Evolutionary conservation across 805 yeast species (phyloP).

Genomic region (Candida nanaspora): DNA sequence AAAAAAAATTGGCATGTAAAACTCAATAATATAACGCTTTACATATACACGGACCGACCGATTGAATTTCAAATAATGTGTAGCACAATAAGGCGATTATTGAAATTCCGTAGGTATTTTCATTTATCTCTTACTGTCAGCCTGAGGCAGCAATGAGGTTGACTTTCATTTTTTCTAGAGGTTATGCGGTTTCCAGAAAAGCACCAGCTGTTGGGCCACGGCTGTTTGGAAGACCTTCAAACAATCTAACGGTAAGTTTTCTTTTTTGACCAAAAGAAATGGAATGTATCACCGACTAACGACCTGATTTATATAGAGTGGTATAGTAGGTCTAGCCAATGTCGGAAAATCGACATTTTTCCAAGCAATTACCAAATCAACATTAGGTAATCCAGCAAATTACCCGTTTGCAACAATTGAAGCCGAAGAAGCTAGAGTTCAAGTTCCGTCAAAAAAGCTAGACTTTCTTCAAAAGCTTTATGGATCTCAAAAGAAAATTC

Average conservation of each 20-base stretch:
- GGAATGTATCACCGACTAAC: too few relatives aligned
- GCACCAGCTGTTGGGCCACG: slow-evolving; percentile 3
- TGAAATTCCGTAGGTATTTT: too few relatives aligned
- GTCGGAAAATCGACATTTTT: slow-evolving; percentile 56
- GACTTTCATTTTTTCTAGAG: neutral
- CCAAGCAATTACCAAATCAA: slow-evolving; percentile 54
- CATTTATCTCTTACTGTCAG: too few relatives aligned
- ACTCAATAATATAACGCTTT: too few relatives aligned
- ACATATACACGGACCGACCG: too few relatives aligned
- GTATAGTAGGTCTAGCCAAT: slow-evolving; percentile 59
- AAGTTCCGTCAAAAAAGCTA: slow-evolving; percentile 44
- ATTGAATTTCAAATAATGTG: too few relatives aligned
- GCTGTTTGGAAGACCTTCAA: slow-evolving; percentile 27
- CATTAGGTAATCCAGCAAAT: slow-evolving; percentile 60
- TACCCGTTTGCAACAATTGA: slow-evolving; percentile 75
- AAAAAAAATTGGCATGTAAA: too few relatives aligned
- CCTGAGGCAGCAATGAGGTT: too few relatives aligned
- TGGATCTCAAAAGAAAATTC: slow-evolving; percentile 42
- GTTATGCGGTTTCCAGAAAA: slow-evolving; percentile 8
- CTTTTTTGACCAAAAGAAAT: too few relatives aligned
- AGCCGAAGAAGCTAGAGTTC: slow-evolving; percentile 56
- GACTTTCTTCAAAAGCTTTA: slow-evolving; percentile 41
- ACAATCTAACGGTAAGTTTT: slow-evolving; percentile 20
- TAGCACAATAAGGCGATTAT: too few relatives aligned
- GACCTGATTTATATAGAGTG: slow-evolving; percentile 20